These are phyloP conservation scores for Cladosporium phlei DNA, from an alignment of 2,329 filamentous ascomycete genomes.

Conservation along the genomic window DNA sequence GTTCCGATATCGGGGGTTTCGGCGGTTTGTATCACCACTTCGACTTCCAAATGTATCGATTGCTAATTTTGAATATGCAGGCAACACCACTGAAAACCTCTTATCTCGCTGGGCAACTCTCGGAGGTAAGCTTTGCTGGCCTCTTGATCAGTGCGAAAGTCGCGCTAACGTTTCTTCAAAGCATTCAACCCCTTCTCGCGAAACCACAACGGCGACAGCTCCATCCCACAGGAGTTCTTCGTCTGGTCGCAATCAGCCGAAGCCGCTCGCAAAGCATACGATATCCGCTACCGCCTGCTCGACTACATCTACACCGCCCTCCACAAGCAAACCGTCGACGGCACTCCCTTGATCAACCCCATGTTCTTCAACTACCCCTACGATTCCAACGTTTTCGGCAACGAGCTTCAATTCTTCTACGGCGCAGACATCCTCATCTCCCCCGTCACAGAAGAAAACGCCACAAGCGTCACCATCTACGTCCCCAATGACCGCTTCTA, in stretches of 20 bases:
- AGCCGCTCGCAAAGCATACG: constrained; percentile 62
- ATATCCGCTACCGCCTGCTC: constrained; percentile 63
- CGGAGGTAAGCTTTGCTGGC: constrained; percentile 32
- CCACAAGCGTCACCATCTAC: constrained; percentile 49
- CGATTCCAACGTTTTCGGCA: constrained; percentile 48
- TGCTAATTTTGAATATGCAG: too few relatives aligned
- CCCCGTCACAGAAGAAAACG: constrained; percentile 47
- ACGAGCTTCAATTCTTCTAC: constrained; percentile 52
- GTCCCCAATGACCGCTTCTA: constrained; percentile 54
- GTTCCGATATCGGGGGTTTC: constrained; percentile 68
- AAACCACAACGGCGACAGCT: constrained; percentile 57
- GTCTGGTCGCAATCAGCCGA: constrained; percentile 57
- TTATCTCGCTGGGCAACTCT: constrained; percentile 68
- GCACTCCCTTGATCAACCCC: constrained; percentile 61
- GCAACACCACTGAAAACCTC: constrained; percentile 59
- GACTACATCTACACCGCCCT: constrained; percentile 72
- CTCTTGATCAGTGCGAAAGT: background rate
- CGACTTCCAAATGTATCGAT: too few relatives aligned
- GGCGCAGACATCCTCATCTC: constrained; percentile 51
- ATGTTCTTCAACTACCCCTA: constrained; percentile 63
- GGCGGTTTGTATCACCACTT: too few relatives aligned
- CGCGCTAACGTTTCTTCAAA: background rate
- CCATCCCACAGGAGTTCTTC: constrained; percentile 64
- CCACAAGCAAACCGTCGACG: constrained; percentile 52
- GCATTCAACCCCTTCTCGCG: constrained; percentile 70